Evolutionary conservation across 139 green algal species (phyloP), one percentile per base, ranked within the genome.

Genomic region (Chlorella sp.): DNA sequence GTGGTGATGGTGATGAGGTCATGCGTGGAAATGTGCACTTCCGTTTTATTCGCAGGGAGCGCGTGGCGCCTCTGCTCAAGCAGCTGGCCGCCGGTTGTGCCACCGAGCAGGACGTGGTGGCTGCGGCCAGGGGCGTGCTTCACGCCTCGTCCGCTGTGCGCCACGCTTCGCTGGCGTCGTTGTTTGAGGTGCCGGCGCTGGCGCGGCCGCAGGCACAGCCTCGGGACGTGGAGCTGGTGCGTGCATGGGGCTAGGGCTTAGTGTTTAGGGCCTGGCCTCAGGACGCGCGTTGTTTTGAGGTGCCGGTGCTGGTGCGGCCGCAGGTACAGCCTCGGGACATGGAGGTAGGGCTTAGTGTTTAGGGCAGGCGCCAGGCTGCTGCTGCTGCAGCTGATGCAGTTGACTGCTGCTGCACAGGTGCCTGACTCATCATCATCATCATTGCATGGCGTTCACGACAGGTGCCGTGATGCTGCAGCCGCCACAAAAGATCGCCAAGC

Each of bases 11-110:
- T n/a, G n/a, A n/a, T n/a, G n/a, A n/a, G n/a, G n/a, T n/a, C n/a
- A n/a, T n/a, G n/a, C n/a, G n/a, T n/a, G n/a, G n/a, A n/a, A n/a
- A n/a, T 55, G 42, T 55, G 10, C 42, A 55, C 10, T 55, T 55
- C 42, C 42, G 17, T 64, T 29, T 5, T 10, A 64, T 64, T 31
- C 27, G 31, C 83, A 92, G 88, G 81, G 85, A 88, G 2, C 75
- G 83, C 6, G 80, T 95, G 42, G 72, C 88, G 51, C 80, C 82
- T 22, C 73, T 96, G 74, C 79, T 97, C 73, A 75, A 76, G 49
- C 71, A 70, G 23, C 76, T 96, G 67, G 94, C 87, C 74, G 69
- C 73, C 4, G 84, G 83, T 0, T 69, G 82, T n/a, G 30, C 71
- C 14, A 77, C 82, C 20, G 65, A 75, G 26, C 62, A 85, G 30